phyloP scores from a whole-genome alignment of 768 basidiomycete species.

The Boletus sp. region DNA sequence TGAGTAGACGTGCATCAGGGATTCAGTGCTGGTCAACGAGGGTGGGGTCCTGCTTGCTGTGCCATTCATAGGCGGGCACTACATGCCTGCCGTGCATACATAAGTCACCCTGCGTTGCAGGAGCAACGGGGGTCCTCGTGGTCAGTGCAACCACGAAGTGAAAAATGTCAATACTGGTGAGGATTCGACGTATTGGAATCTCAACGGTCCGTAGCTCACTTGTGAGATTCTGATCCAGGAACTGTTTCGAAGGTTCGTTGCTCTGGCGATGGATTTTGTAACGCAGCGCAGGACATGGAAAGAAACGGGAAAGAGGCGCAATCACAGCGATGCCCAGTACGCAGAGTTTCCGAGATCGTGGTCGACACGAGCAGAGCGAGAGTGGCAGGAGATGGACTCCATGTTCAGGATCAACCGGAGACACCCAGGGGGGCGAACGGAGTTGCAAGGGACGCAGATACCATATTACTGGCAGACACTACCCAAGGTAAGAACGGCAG shows the following conservation, averaged over 20 bases:
- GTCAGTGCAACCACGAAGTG: conserved; percentile 20
- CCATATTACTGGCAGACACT: conserved; percentile 8
- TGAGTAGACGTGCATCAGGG: conserved; percentile 4
- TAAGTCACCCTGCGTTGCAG: conserved; percentile 19
- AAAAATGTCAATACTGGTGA: conserved; percentile 31
- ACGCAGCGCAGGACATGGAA: conserved; percentile 21
- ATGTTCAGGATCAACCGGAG: conserved; percentile 16
- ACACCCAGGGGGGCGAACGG: conserved; percentile 3
- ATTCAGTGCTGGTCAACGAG: conserved; percentile 13
- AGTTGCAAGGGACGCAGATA: conserved; percentile 5
- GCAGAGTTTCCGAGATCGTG: conserved; percentile 25
- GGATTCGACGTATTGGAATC: conserved; percentile 13
- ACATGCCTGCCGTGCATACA: conserved; percentile 18
- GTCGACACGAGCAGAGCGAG: conserved; percentile 25
- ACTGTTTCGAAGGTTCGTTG: conserved; percentile 23
- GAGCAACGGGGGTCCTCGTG: conserved; percentile 22
- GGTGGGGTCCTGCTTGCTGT: conserved; percentile 21
- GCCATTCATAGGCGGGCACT: conserved; percentile 10
- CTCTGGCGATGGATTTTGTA: conserved; percentile 20
- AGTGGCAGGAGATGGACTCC: conserved; percentile 25
- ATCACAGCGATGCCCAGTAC: conserved; percentile 13
- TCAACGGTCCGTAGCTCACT: conserved; percentile 16
- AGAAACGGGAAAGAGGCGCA: conserved; percentile 3
- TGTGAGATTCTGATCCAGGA: conserved; percentile 12
- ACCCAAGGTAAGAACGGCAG: conserved; percentile 17